Evolutionary conservation across 768 basidiomycete genomes (phyloP).

Genomic region (Russula foetens): DNA sequence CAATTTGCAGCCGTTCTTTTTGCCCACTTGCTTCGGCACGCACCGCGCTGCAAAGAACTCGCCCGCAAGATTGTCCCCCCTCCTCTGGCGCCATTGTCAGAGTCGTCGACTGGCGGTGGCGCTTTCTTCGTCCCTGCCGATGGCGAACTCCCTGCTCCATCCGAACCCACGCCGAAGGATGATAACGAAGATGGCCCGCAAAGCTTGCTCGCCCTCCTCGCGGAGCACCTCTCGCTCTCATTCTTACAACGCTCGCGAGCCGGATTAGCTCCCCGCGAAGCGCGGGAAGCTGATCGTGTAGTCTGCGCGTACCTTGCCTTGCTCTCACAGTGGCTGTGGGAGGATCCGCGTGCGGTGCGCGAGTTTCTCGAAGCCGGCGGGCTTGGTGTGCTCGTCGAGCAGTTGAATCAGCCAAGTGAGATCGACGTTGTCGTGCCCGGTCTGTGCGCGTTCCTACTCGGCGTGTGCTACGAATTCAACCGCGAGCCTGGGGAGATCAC

Average conservation of each 20-base stretch:
- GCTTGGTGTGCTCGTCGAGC: constrained; percentile 86
- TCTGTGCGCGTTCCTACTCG: constrained; percentile 84
- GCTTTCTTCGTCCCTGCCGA: constrained; percentile 77
- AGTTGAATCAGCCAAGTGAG: constrained; percentile 85
- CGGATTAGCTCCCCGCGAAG: constrained; percentile 59
- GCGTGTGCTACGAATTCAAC: constrained; percentile 94
- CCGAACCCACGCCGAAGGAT: constrained; percentile 28
- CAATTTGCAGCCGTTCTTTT: constrained; percentile 76
- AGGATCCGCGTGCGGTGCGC: constrained; percentile 79
- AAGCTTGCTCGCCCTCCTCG: constrained; percentile 73
- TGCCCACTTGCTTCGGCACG: constrained; percentile 65
- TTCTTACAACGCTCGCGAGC: constrained; percentile 67
- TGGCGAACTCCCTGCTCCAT: constrained; percentile 27
- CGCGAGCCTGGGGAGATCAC: constrained; percentile 93
- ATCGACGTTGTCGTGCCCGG: constrained; percentile 83
- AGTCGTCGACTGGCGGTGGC: constrained; percentile 29
- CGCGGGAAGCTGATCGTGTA: constrained; percentile 84
- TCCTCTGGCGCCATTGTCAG: constrained; percentile 18
- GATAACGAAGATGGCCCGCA: constrained; percentile 58
- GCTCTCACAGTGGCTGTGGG: constrained; percentile 93
- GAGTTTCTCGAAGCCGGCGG: constrained; percentile 90
- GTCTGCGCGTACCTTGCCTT: constrained; percentile 77
- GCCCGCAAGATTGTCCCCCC: constrained; percentile 59
- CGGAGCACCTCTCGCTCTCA: constrained; percentile 84
- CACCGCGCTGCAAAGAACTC: constrained; percentile 51